A percentile compares a stretch with the other conserved stretches of the same genome.
Evolutionary conservation across 305 asterid genomes (phyloP).

Genomic region (Fraxinus velutina): DNA sequence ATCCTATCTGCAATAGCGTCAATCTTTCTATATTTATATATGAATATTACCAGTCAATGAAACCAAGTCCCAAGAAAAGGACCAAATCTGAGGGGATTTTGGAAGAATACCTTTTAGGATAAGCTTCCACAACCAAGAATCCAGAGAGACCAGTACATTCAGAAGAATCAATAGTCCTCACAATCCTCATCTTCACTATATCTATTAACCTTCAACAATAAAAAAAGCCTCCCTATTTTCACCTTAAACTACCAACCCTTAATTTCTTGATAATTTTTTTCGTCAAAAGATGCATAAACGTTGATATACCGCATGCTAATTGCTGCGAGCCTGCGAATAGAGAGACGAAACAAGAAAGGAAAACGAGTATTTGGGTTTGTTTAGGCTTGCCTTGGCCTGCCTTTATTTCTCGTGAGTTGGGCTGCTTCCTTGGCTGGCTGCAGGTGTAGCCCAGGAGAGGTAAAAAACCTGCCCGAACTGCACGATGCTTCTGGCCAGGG

Average conservation of each 20-base stretch:
- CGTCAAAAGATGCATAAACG: not conserved
- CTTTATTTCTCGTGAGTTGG: not conserved
- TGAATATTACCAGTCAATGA: constrained; percentile 70
- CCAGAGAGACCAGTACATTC: constrained; percentile 49
- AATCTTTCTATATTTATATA: not conserved
- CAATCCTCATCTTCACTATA: constrained; percentile 35
- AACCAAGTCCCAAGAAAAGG: constrained; percentile 78
- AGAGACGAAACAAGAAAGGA: not conserved
- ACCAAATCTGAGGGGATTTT: constrained; percentile 82
- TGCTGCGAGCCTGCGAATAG: not conserved
- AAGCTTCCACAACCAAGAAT: constrained; percentile 74
- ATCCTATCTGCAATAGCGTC: not conserved
- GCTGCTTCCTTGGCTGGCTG: not conserved
- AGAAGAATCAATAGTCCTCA: constrained; percentile 53
- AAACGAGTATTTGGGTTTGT: not conserved
- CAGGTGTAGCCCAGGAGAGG: not conserved
- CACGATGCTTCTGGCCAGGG: constrained; percentile 22
- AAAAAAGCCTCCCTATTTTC: not conserved
- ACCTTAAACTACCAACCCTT: not conserved
- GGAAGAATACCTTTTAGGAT: constrained; percentile 85
- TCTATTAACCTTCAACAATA: not conserved
- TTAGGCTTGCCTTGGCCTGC: not conserved
- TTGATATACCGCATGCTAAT: not conserved
- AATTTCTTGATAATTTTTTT: not conserved
- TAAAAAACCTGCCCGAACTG: constrained; percentile 32